phyloP scores from a whole-genome alignment of 371 early-diverging fungal species.

The Mortierella sp. region DNA sequence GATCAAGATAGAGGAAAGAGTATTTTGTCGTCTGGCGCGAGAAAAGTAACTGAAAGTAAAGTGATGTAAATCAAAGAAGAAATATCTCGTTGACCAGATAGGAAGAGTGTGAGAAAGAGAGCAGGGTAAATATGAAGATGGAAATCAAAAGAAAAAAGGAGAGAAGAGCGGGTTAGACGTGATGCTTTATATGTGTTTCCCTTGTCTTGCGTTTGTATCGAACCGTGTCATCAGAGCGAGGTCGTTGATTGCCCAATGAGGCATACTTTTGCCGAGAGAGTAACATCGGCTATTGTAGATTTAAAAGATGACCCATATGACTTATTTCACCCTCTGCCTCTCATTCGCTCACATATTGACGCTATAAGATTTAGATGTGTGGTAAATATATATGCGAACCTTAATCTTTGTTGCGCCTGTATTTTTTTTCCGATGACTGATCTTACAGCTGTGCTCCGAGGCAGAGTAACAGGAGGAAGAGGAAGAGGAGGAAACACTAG shows the following conservation, averaged over 20 bases:
- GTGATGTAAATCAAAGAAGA: slow-evolving; percentile 25
- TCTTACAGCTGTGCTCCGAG: background rate
- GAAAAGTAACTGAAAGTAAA: background rate
- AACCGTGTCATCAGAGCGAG: background rate
- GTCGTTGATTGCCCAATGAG: slow-evolving; percentile 22
- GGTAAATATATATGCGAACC: slow-evolving; percentile 3
- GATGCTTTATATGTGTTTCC: background rate
- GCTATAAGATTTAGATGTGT: background rate
- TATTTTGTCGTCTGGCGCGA: background rate
- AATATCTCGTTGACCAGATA: background rate
- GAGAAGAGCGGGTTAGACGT: background rate
- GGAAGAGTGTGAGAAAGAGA: slow-evolving; percentile 17
- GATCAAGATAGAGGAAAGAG: slow-evolving; percentile 1
- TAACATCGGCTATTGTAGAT: slow-evolving; percentile 2
- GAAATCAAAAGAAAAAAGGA: slow-evolving; percentile 7
- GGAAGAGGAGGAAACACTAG: background rate
- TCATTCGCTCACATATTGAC: background rate
- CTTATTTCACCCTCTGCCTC: background rate
- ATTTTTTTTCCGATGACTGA: slow-evolving; percentile 6
- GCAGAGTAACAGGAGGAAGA: background rate
- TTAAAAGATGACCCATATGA: slow-evolving; percentile 19
- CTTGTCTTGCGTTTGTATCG: background rate
- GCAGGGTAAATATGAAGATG: slow-evolving; percentile 3
- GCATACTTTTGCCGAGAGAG: slow-evolving; percentile 18
- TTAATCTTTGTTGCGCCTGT: background rate